These are phyloP conservation scores for Trametes elegans DNA, from an alignment of 768 basidiomycete species.

Conservation along the genomic window DNA sequence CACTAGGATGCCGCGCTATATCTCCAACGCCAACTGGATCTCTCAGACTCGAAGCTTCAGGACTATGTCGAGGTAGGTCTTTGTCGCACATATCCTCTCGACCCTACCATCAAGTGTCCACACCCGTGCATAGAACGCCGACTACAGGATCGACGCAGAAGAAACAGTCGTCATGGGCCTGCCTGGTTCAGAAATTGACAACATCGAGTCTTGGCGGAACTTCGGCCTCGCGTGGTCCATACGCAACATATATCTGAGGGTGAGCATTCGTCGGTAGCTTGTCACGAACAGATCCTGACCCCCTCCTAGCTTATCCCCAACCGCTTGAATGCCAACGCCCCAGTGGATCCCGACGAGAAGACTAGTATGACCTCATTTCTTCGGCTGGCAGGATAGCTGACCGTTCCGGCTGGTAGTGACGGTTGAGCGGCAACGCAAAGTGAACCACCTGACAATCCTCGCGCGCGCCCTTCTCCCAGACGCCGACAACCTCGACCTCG, in stretches of 20 bases:
- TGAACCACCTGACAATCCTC: constrained; percentile 42
- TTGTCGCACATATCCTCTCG: not conserved
- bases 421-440: constrained; percentile 36
- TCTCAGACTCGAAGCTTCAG: constrained; percentile 40
- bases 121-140: constrained; percentile 32
- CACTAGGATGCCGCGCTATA: constrained; percentile 45
- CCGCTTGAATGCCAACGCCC: constrained; percentile 30
- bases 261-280: too few relatives aligned
- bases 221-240: constrained; percentile 44
- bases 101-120: not conserved
- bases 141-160: constrained; percentile 40
- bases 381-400: not conserved
- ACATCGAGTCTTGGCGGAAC: constrained; percentile 38
- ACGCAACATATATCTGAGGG: constrained; percentile 36
- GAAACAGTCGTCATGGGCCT: constrained; percentile 44
- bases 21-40: constrained; percentile 39
- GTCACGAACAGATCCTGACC: not conserved
- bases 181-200: constrained; percentile 37
- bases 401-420: constrained; percentile 21
- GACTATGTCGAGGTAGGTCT: constrained; percentile 45
- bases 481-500: constrained; percentile 30
- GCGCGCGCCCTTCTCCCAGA: constrained; percentile 39
- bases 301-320: constrained; percentile 43
- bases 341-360: not conserved
- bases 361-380: not conserved